Evolutionary conservation across 805 yeast genomes (phyloP).

Genomic region (Candida piceae): DNA sequence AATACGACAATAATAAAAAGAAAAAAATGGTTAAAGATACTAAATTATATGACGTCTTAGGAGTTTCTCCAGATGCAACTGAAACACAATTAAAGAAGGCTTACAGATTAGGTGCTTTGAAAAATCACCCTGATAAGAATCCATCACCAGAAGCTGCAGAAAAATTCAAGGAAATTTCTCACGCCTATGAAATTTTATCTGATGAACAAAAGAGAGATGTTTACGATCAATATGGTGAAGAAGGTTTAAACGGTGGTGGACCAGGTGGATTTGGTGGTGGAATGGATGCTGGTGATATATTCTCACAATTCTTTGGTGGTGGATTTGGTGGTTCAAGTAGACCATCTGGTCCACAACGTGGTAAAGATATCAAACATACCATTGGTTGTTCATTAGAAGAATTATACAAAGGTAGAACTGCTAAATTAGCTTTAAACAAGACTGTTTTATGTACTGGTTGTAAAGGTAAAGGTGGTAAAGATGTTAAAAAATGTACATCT

Average conservation of each 20-base stretch:
- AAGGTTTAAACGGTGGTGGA: conserved; percentile 79
- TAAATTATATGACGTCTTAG: conserved; percentile 67
- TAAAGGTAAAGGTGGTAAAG: conserved; percentile 95
- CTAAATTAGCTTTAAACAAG: conserved; percentile 91
- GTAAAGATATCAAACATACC: conserved; percentile 88
- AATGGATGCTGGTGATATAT: conserved; percentile 44
- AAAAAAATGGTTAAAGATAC: conserved; percentile 72
- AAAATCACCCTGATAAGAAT: conserved; percentile 80
- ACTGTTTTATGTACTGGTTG: conserved; percentile 84
- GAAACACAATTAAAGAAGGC: conserved; percentile 76
- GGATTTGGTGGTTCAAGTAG: conserved; percentile 65
- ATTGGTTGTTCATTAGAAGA: conserved; percentile 86
- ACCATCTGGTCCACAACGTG: conserved; percentile 80
- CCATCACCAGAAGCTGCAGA: conserved; percentile 90
- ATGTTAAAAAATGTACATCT: conserved; percentile 76
- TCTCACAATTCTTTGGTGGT: conserved; percentile 56
- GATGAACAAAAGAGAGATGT: conserved; percentile 84
- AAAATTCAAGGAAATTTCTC: conserved; percentile 85
- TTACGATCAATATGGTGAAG: conserved; percentile 89
- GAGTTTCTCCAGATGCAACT: conserved; percentile 64
- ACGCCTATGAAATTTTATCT: conserved; percentile 82
- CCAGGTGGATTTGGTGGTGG: conserved; percentile 57
- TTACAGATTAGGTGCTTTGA: conserved; percentile 74
- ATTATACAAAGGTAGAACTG: conserved; percentile 86
- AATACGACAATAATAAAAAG: too few species aligned